phyloP scores from a whole-genome alignment of 306 rosid genomes.

The Chamaecrista fasciculata region DNA sequence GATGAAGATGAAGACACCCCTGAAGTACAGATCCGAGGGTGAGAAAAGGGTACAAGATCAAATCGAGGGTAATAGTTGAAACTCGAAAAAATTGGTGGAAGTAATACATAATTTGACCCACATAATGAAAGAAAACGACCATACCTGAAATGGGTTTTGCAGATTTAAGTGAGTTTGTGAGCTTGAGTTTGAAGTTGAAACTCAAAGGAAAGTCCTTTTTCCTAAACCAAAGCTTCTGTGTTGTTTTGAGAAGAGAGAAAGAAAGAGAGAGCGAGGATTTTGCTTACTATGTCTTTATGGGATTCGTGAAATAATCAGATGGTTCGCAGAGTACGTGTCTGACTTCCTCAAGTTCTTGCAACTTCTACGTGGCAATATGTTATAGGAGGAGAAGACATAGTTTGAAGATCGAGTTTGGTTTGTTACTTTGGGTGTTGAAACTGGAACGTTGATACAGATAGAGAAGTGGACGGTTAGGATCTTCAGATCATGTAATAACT shows the following conservation, averaged over 20 bases:
- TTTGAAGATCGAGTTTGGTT: no score
- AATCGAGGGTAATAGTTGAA: neutral
- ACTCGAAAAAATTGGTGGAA: neutral
- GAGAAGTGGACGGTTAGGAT: neutral
- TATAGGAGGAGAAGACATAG: neutral
- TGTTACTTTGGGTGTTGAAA: no score
- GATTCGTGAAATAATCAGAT: conserved; percentile 11
- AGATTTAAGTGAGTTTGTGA: neutral
- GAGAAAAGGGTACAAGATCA: neutral
- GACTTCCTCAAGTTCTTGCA: neutral
- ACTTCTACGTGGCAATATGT: neutral
- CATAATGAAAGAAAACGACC: neutral
- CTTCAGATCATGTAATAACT: no score
- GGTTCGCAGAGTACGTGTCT: neutral
- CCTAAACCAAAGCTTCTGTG: conserved; percentile 7
- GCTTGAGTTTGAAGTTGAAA: neutral
- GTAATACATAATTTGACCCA: neutral
- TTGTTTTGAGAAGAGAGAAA: conserved; percentile 14
- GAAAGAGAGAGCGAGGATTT: neutral
- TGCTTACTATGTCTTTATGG: neutral
- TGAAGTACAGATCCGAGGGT: conserved; percentile 38
- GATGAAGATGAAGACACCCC: neutral
- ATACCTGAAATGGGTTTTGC: conserved; percentile 34
- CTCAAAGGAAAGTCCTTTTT: neutral
- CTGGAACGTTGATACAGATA: no score